Evolutionary conservation across 352 stramenopile genomes (phyloP).

Genomic region (Pythium phragmitis): DNA sequence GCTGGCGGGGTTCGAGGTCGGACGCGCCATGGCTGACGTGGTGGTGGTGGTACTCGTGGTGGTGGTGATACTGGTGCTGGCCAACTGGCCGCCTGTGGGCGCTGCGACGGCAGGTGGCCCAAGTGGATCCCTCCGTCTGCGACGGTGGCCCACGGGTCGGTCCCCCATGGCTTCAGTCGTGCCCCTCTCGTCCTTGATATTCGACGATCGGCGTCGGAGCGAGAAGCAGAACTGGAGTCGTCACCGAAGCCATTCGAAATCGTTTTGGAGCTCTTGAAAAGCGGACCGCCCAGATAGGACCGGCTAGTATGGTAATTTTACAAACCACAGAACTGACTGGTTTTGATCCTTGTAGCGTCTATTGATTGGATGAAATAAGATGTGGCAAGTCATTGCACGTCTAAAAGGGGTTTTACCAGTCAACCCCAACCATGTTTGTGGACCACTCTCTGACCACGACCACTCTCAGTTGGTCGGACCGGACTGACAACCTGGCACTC

Average conservation of each 20-base stretch:
- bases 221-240: conserved; percentile 21
- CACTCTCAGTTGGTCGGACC: no score
- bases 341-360: background rate
- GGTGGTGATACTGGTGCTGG: background rate
- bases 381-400: background rate
- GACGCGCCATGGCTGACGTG: conserved; percentile 10
- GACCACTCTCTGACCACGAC: no score
- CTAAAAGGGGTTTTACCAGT: no score
- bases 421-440: no score
- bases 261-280: conserved; percentile 22
- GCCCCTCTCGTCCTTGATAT: conserved; percentile 21
- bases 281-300: background rate
- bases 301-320: conserved; percentile 14
- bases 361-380: conserved; percentile 12
- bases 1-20: background rate
- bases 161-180: conserved; percentile 16
- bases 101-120: conserved; percentile 4
- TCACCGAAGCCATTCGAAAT: conserved; percentile 38
- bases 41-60: background rate
- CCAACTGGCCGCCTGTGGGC: background rate
- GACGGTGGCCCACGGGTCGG: conserved; percentile 13
- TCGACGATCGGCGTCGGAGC: conserved; percentile 22
- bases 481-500: no score
- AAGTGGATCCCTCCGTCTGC: background rate
- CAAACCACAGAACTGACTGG: conserved; percentile 9